phyloP scores from a whole-genome alignment of 2,329 filamentous ascomycete species.

The Phialophora verrucosa region DNA sequence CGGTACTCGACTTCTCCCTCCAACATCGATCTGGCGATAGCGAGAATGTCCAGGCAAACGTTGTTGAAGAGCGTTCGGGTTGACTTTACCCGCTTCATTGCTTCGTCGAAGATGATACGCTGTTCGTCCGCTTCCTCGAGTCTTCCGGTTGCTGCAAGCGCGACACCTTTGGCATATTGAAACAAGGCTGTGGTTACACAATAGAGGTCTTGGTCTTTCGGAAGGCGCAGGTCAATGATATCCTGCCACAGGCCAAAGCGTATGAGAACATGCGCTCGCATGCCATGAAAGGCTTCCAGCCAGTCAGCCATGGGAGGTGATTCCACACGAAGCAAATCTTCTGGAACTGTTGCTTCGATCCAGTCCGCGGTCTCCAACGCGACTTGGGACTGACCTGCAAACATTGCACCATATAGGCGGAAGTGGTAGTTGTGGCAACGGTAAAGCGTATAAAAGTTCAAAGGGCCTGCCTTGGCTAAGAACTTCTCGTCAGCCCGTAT shows the following conservation, averaged over 20 bases:
- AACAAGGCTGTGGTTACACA: conserved; percentile 71
- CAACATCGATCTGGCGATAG: conserved; percentile 68
- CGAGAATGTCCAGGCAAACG: conserved; percentile 66
- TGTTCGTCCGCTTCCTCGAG: conserved; percentile 62
- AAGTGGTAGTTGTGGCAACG: conserved; percentile 77
- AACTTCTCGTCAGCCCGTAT: conserved; percentile 72
- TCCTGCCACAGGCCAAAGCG: conserved; percentile 76
- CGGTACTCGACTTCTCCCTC: conserved; percentile 77
- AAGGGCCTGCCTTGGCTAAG: conserved; percentile 61
- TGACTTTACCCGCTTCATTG: conserved; percentile 59
- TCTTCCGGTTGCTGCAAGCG: conserved; percentile 64
- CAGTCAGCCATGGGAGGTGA: conserved; percentile 79
- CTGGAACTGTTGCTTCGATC: conserved; percentile 68
- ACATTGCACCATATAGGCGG: conserved; percentile 77
- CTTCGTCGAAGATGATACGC: conserved; percentile 58
- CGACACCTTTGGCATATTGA: conserved; percentile 72
- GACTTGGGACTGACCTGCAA: conserved; percentile 68
- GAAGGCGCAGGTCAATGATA: conserved; percentile 62
- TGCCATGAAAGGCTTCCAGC: conserved; percentile 72
- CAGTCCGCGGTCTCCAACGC: conserved; percentile 65
- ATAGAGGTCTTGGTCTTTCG: conserved; percentile 66
- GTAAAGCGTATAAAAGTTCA: conserved; percentile 80
- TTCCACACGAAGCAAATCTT: conserved; percentile 66
- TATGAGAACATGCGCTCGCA: conserved; percentile 71
- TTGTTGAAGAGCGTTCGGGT: conserved; percentile 73